Evolutionary conservation across 805 yeast genomes (phyloP).

Genomic region (Maudiozyma saulgeensis): DNA sequence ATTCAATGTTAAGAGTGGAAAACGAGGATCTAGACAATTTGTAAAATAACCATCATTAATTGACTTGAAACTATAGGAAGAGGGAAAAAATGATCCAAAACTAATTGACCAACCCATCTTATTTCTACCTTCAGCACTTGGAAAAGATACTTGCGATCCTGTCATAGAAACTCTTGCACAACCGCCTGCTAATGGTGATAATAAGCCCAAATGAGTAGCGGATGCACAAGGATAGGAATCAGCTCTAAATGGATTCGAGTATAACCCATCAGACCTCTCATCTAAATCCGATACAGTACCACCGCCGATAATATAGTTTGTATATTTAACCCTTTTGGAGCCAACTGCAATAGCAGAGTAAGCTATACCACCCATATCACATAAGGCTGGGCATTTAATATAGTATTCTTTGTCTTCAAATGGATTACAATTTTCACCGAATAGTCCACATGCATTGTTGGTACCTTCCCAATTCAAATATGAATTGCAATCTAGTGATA

Average conservation of each 20-base stretch:
- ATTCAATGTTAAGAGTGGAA: conserved; percentile 46
- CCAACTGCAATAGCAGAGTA: conserved; percentile 74
- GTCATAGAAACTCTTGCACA: conserved; percentile 53
- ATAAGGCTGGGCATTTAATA: conserved; percentile 80
- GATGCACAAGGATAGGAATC: conserved; percentile 89
- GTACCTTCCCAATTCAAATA: conserved; percentile 61
- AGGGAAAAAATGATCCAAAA: conserved; percentile 68
- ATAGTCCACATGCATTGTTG: conserved; percentile 64
- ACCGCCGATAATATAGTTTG: conserved; percentile 72
- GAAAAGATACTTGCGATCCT: conserved; percentile 45
- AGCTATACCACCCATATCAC: conserved; percentile 69
- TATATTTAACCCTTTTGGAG: conserved; percentile 51
- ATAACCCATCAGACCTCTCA: conserved; percentile 21
- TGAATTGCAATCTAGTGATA: conserved; percentile 32
- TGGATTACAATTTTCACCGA: conserved; percentile 52
- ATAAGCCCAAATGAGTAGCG: conserved; percentile 75
- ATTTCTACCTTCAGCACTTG: conserved; percentile 38
- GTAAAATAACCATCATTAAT: conserved; percentile 28
- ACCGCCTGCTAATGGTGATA: conserved; percentile 71
- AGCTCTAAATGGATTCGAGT: conserved; percentile 61
- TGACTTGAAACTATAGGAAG: conserved; percentile 54
- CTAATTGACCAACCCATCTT: conserved; percentile 41
- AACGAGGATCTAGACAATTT: conserved; percentile 65
- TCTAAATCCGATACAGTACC: conserved; percentile 31
- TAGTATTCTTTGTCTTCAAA: conserved; percentile 37